Percentiles rank a stretch among this genome's conserved stretches.
Conservation (phyloP, 352 stramenopile genomes). For the Pythium utonaiense region DNA sequence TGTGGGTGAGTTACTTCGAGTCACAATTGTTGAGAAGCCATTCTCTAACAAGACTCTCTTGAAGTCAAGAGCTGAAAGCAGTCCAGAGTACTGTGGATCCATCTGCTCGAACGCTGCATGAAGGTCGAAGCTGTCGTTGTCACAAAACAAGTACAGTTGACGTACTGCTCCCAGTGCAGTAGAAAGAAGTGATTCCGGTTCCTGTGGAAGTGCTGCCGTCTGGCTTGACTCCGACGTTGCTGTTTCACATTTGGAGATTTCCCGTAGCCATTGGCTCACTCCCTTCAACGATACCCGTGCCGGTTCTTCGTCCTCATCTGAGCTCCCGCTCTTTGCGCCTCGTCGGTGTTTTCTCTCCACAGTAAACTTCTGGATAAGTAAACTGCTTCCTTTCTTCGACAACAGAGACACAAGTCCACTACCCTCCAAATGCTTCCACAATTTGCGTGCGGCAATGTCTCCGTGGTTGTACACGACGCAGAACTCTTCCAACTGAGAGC, state of each 20-base stretch:
- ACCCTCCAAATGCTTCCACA: conserved; percentile 51
- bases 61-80: conserved; percentile 42
- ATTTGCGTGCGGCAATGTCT: conserved; percentile 24
- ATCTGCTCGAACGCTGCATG: conserved; percentile 46
- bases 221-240: background rate
- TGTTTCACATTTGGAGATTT: background rate
- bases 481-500: conserved; percentile 44
- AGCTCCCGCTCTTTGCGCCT: conserved; percentile 1
- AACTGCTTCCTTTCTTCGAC: conserved; percentile 30
- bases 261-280: conserved; percentile 15
- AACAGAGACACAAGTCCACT: conserved; percentile 41
- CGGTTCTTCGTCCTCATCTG: background rate
- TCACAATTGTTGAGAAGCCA: conserved; percentile 26
- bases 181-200: background rate
- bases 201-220: background rate
- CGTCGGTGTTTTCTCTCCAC: background rate
- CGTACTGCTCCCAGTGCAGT: conserved; percentile 13
- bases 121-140: conserved; percentile 42
- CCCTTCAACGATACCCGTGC: conserved; percentile 29
- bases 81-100: conserved; percentile 42
- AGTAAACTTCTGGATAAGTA: conserved; percentile 45
- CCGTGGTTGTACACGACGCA: conserved; percentile 46
- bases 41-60: conserved; percentile 48
- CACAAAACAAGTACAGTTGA: conserved; percentile 31
- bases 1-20: background rate